phyloP scores from a whole-genome alignment of 371 early-diverging fungal species.

The Sporodiniella umbellata region DNA sequence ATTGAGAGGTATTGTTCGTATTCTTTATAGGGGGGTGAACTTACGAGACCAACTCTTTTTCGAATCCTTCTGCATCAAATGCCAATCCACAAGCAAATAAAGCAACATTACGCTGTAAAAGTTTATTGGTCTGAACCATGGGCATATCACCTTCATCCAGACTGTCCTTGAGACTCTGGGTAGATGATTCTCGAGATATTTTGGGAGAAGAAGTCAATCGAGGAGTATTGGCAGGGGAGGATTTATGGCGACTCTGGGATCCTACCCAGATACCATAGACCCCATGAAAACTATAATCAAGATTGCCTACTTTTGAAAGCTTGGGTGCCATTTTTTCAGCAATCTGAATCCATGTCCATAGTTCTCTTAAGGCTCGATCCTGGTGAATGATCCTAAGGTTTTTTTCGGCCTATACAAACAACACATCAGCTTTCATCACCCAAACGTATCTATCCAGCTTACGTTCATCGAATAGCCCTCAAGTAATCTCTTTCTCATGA shows the following conservation, averaged over 20 bases:
- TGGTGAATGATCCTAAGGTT: conserved; percentile 35
- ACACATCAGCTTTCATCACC: too few species aligned
- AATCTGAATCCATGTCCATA: conserved; percentile 78
- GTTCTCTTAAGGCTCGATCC: conserved; percentile 45
- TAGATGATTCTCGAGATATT: conserved; percentile 6
- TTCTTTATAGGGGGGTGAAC: neutral
- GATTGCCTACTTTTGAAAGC: conserved; percentile 46
- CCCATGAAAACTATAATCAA: conserved; percentile 72
- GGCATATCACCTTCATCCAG: conserved; percentile 17
- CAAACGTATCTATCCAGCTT: too few species aligned
- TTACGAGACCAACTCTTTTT: conserved; percentile 59
- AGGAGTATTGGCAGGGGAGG: conserved; percentile 38
- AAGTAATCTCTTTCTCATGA: conserved; percentile 70
- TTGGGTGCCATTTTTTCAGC: conserved; percentile 58
- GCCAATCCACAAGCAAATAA: conserved; percentile 76
- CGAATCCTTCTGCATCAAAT: conserved; percentile 58
- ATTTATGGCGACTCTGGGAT: conserved; percentile 8
- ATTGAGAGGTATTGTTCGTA: neutral
- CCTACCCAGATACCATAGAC: conserved; percentile 59
- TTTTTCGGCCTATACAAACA: conserved; percentile 26
- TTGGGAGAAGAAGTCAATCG: conserved; percentile 9
- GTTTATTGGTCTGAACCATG: conserved; percentile 51
- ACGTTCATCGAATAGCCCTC: conserved; percentile 79
- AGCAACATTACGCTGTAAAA: conserved; percentile 62
- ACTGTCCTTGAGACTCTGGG: neutral